Percentiles rank a stretch among this genome's conserved stretches.
Conservation (phyloP, 1,284 basidiomycete genomes). For the Stereum hirsutum region DNA sequence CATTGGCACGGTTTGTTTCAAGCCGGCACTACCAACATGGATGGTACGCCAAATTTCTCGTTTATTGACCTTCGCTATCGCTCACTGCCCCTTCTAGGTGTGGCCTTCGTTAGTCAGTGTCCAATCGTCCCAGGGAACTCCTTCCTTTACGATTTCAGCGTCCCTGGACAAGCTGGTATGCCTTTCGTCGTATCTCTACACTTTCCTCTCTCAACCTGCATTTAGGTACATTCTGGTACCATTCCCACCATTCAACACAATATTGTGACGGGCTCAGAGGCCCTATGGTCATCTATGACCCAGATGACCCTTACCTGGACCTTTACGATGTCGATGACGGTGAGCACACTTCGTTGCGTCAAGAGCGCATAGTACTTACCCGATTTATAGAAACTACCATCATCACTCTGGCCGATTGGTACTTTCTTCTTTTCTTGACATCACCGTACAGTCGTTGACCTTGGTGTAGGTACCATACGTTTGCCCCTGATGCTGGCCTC, state of each 20-base stretch:
- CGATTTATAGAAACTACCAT: conserved; percentile 22
- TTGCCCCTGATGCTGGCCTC: conserved; percentile 11
- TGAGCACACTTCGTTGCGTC: neutral
- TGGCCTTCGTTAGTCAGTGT: conserved; percentile 36
- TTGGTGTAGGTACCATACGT: conserved; percentile 21
- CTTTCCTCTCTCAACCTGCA: neutral
- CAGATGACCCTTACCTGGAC: conserved; percentile 7
- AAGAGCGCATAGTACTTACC: neutral
- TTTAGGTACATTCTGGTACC: conserved; percentile 2
- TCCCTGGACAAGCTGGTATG: conserved; percentile 19
- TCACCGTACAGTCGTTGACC: neutral
- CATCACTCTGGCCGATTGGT: conserved; percentile 29
- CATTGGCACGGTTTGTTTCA: conserved; percentile 30
- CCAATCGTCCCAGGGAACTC: conserved; percentile 34
- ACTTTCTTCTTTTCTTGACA: conserved; percentile 10
- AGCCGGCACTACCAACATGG: conserved; percentile 12
- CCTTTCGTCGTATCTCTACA: neutral
- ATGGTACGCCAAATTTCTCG: too few species aligned
- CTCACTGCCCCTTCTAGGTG: too few species aligned
- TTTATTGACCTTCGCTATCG: too few species aligned
- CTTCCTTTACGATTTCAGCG: conserved; percentile 33
- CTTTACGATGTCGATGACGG: conserved; percentile 11
- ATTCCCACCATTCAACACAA: conserved; percentile 2
- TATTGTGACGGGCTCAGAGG: conserved; percentile 27
- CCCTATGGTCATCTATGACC: conserved; percentile 14